Evolutionary conservation across 2,329 filamentous ascomycete genomes (phyloP).

Genomic region (Stagonosporopsis vannaccii): DNA sequence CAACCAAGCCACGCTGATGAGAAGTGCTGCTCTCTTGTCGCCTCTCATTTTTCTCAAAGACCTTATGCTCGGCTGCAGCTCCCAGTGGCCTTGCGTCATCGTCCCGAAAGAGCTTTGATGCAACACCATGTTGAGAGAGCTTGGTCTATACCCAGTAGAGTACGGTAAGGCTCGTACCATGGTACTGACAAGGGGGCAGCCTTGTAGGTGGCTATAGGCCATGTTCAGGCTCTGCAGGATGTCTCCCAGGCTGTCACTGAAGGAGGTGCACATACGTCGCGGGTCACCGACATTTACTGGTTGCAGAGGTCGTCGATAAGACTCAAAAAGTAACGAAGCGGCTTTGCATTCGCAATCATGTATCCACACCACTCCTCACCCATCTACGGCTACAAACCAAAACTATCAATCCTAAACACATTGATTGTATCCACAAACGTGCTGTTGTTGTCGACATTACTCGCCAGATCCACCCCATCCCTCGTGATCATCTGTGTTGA

Average conservation of each 20-base stretch:
- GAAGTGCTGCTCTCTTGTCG: background rate
- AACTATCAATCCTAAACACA: conserved; percentile 36
- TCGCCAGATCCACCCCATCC: conserved; percentile 54
- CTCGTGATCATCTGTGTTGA: conserved; percentile 55
- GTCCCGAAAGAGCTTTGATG: background rate
- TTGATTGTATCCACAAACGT: conserved; percentile 51
- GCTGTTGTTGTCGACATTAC: conserved; percentile 56
- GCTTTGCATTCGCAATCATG: background rate
- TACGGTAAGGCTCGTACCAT: too few relatives aligned
- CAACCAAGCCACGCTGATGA: background rate
- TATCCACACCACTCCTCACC: background rate
- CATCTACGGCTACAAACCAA: conserved; percentile 10
- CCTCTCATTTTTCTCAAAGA: too few relatives aligned
- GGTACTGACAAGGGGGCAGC: too few relatives aligned
- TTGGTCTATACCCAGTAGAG: too few relatives aligned
- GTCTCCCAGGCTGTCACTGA: too few relatives aligned
- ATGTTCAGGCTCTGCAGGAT: too few relatives aligned
- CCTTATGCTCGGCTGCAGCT: too few relatives aligned
- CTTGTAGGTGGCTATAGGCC: too few relatives aligned
- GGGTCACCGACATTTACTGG: too few relatives aligned
- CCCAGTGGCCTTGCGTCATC: background rate
- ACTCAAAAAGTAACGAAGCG: background rate
- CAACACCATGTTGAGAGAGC: too few relatives aligned
- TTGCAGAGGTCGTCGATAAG: too few relatives aligned
- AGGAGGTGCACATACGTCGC: too few relatives aligned